Percentiles rank a stretch among this genome's conserved stretches.
phyloP scores from a whole-genome alignment of 2,329 filamentous ascomycete species.

The Aspergillus melleus region DNA sequence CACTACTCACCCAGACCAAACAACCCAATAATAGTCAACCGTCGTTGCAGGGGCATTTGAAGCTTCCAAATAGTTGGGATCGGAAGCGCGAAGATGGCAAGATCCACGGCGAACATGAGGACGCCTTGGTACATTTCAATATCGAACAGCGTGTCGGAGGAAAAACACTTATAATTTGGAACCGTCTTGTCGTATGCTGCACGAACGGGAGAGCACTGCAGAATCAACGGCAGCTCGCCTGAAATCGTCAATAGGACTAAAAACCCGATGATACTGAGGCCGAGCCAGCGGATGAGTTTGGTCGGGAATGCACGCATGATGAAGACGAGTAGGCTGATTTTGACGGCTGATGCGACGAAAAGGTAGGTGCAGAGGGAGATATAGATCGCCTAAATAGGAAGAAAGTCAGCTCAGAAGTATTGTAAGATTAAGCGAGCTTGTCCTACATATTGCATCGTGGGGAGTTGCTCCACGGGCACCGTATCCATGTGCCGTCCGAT shows the following conservation, averaged over 20 bases:
- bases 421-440: neutral
- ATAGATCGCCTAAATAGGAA: slow-evolving; percentile 8
- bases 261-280: slow-evolving; percentile 13
- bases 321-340: slow-evolving; percentile 15
- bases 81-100: slow-evolving; percentile 20
- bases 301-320: slow-evolving; percentile 21
- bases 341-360: slow-evolving; percentile 12
- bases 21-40: neutral
- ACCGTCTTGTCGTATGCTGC: slow-evolving; percentile 15
- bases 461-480: slow-evolving; percentile 10
- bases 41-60: slow-evolving; percentile 17
- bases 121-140: slow-evolving; percentile 18
- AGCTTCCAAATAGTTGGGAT: slow-evolving; percentile 21
- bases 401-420: neutral
- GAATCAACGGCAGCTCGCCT: slow-evolving; percentile 12
- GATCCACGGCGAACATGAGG: slow-evolving; percentile 20
- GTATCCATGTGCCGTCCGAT: slow-evolving; percentile 9
- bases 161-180: slow-evolving; percentile 7
- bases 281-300: slow-evolving; percentile 5
- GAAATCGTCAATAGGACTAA: slow-evolving; percentile 15
- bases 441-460: slow-evolving; percentile 10
- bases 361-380: slow-evolving; percentile 15
- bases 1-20: neutral
- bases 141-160: slow-evolving; percentile 5
- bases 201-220: slow-evolving; percentile 15